A percentile compares a stretch with the other conserved stretches of the same genome.
phyloP scores from a whole-genome alignment of 495 filamentous ascomycete species.

The Aspergillus incahuasiensis region DNA sequence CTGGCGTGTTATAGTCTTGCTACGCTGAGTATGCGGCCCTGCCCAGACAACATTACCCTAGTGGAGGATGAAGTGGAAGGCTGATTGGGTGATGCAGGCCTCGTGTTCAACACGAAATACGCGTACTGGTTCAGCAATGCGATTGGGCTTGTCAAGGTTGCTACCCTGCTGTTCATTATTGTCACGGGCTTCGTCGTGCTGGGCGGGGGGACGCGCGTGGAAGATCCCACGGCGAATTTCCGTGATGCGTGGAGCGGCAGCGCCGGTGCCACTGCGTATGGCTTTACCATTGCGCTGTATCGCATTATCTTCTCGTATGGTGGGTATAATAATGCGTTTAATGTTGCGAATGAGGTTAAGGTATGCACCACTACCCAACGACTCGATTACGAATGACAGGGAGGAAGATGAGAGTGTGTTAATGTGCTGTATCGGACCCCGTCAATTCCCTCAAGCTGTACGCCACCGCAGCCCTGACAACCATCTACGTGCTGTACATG shows the following conservation, averaged over 20 bases:
- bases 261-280: slow-evolving; percentile 45
- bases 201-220: slow-evolving; percentile 50
- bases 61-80: no score
- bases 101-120: slow-evolving; percentile 48
- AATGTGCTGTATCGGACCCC: slow-evolving; percentile 48
- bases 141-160: slow-evolving; percentile 50
- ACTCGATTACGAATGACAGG: no score
- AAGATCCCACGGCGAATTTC: slow-evolving; percentile 55
- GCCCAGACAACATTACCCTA: no score
- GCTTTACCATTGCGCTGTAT: slow-evolving; percentile 54
- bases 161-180: slow-evolving; percentile 54
- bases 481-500: slow-evolving; percentile 53
- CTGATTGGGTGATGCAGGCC: slow-evolving; percentile 27
- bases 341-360: slow-evolving; percentile 63
- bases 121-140: slow-evolving; percentile 49
- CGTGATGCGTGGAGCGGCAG: slow-evolving; percentile 52
- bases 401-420: no score
- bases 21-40: slow-evolving; percentile 27
- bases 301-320: slow-evolving; percentile 60
- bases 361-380: no score
- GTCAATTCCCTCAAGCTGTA: slow-evolving; percentile 51
- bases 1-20: slow-evolving; percentile 54
- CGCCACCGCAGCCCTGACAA: slow-evolving; percentile 43
- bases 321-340: slow-evolving; percentile 59
- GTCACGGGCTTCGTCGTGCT: slow-evolving; percentile 58